Evolutionary conservation across 805 yeast species (phyloP).

Genomic region (Lachancea kluyveri): DNA sequence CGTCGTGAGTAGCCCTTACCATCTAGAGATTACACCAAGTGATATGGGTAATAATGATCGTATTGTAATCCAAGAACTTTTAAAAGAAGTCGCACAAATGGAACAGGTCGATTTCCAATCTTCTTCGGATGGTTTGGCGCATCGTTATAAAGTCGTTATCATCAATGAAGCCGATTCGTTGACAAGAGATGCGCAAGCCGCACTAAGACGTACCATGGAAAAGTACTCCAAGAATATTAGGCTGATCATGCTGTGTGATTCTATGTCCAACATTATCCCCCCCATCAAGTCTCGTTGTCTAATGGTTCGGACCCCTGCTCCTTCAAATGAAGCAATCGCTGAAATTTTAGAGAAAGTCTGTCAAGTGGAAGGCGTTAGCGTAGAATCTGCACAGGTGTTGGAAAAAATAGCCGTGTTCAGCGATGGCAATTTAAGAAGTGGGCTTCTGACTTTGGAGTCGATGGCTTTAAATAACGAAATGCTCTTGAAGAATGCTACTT

Average conservation of each 20-base stretch:
- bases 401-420: conserved; percentile 47
- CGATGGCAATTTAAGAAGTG: conserved; percentile 70
- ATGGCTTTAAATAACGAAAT: conserved; percentile 61
- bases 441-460: conserved; percentile 77
- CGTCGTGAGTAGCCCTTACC: conserved; percentile 86
- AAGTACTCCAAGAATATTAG: conserved; percentile 86
- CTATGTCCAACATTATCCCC: conserved; percentile 85
- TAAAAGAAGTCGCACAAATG: conserved; percentile 91
- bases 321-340: conserved; percentile 53
- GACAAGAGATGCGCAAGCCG: conserved; percentile 93
- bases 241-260: conserved; percentile 75
- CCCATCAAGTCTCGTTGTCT: conserved; percentile 94
- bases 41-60: conserved; percentile 96
- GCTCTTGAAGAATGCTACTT: conserved; percentile 39
- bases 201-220: conserved; percentile 93
- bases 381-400: conserved; percentile 40
- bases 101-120: conserved; percentile 82
- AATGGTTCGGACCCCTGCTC: conserved; percentile 82
- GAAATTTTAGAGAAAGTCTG: conserved; percentile 51
- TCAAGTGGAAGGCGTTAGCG: conserved; percentile 42
- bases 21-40: conserved; percentile 91
- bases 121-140: conserved; percentile 36
- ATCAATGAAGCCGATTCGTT: conserved; percentile 89
- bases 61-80: conserved; percentile 86
- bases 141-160: conserved; percentile 71